Conservation (phyloP, 495 filamentous ascomycete genomes). For the Aspergillus coremiiformis region DNA sequence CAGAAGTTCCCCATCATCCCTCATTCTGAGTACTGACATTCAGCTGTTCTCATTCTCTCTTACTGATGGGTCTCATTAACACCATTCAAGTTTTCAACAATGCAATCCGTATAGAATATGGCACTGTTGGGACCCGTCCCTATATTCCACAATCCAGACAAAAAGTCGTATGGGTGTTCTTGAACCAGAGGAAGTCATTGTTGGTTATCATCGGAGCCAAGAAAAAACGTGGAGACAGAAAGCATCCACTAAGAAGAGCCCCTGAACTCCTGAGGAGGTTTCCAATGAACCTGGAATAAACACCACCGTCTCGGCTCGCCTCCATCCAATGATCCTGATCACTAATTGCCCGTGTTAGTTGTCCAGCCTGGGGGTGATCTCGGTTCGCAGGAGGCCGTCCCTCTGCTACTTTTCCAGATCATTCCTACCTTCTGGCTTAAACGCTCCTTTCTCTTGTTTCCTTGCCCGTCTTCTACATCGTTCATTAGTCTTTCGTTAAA, state of each 20-base stretch:
- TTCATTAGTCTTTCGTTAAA: not conserved
- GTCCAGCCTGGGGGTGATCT: slow-evolving; percentile 6
- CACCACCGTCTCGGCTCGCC: not conserved
- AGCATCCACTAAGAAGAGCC: slow-evolving; percentile 11
- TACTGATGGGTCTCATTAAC: too few relatives aligned
- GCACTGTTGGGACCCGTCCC: too few relatives aligned
- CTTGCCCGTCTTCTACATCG: not conserved
- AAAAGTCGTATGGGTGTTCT: not conserved
- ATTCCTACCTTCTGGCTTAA: not conserved
- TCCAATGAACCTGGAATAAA: slow-evolving; percentile 5
- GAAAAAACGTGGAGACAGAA: slow-evolving; percentile 6
- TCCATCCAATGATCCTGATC: slow-evolving; percentile 15
- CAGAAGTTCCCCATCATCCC: too few relatives aligned
- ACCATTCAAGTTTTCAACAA: not conserved
- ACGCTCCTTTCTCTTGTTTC: not conserved
- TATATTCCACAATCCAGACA: too few relatives aligned
- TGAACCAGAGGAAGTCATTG: not conserved
- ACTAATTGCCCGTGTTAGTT: slow-evolving; percentile 14
- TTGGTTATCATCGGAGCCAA: not conserved
- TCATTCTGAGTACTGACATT: too few relatives aligned
- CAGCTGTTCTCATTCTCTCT: too few relatives aligned
- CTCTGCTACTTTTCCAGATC: slow-evolving; percentile 2
- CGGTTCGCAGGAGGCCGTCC: slow-evolving; percentile 3
- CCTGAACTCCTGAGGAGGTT: slow-evolving; percentile 15
- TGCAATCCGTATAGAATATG: not conserved